Evolutionary conservation across 352 stramenopile genomes (phyloP), one percentile per base, ranked within the genome.

Genomic region (Phytophthora citrophthora): DNA sequence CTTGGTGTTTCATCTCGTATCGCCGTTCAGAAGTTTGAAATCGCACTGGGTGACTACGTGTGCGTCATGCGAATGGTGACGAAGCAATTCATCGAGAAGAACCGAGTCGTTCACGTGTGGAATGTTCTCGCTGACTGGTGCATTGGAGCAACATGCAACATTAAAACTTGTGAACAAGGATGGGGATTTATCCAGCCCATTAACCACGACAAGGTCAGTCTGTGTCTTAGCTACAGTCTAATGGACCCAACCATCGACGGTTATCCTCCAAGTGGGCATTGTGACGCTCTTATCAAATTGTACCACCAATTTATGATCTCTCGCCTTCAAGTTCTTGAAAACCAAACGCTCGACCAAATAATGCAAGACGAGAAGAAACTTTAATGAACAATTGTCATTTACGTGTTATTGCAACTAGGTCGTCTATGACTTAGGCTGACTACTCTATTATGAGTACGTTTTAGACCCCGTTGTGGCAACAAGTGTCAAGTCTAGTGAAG

Each of bases 111-210:
- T 34, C 29, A 34, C 9, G 29, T 34, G 9, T 34, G 29, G 29
- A 34, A 34, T 34, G 29, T 34, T 13, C 29, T 34, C 29, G 9
- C 29, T 34, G 29, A 34, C 29, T 34, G 29, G 43, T 23, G 23
- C n/a, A 29, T 43, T 4, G 29, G n/a, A 54, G 16, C 29, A 43
- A 0, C 9, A 16, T 8, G 11, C 16, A 41, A 41, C n/a, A 29
- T 29, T 0, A 3, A 54, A 27, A 44, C 47, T 8, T 43, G 16
- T 13, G 31, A 53, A 26, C 5, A 7, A 29, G 46, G 46, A 3
- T 54, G 29, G 29, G 47, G 47, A n/a, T 43, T 54, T 31, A 53
- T 53, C 11, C 46, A 40, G n/a, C 29, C 46, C 2, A 27, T 53
- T 10, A n/a, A 16, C 27, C 23, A 53, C 29, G 18, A 16, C n/a